Evolutionary conservation across 176 grass and related monocot genomes (phyloP), one percentile per base, ranked within the genome.

Genomic region (Paspalum notatum): DNA sequence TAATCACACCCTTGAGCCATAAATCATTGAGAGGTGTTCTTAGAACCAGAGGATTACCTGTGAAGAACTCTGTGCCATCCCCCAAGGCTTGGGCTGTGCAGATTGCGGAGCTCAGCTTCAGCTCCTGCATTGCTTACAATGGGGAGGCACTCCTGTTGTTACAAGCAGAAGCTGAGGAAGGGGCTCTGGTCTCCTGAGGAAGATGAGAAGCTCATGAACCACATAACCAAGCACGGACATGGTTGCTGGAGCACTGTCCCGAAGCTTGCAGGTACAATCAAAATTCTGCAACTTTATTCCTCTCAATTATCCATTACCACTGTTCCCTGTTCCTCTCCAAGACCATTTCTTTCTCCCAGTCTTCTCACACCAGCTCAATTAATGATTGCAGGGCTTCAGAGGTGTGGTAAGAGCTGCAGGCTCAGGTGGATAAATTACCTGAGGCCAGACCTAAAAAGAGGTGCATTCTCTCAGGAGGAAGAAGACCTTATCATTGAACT

Each of bases 391-490:
- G 92, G 96, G 21, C 85, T 98, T 78, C 88, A 91, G 79, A 95
- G 96, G 79, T 98, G 96, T 80, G 96, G 96, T 27, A 98, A 98
- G 80, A 98, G 96, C 76, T 98, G 96, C 78, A 91, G 96, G 86
- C 86, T 98, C 47, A 87, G 96, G 84, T 98, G 96, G 96, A 89
- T 98, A 78, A 98, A 98, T 84, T 98, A 98, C 65, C 86, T 98
- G 42, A 93, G 90, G 78, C 88, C 88, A 59, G 92, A 95, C 71
- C 85, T 98, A 6, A 98, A 91, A 69, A 86, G 95, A 80, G 92
- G 92, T 47, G 79, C 86, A 45, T 94, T 94, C 83, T 89, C 86
- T 68, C 45, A 89, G 67, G 70, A 91, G 7, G 92, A 94, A 14
- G 86, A 89, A 62, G 81, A 86, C 62, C 83, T 86, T 78, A 89